phyloP scores from a whole-genome alignment of 139 green algal species.

The Micractinium conductrix region DNA sequence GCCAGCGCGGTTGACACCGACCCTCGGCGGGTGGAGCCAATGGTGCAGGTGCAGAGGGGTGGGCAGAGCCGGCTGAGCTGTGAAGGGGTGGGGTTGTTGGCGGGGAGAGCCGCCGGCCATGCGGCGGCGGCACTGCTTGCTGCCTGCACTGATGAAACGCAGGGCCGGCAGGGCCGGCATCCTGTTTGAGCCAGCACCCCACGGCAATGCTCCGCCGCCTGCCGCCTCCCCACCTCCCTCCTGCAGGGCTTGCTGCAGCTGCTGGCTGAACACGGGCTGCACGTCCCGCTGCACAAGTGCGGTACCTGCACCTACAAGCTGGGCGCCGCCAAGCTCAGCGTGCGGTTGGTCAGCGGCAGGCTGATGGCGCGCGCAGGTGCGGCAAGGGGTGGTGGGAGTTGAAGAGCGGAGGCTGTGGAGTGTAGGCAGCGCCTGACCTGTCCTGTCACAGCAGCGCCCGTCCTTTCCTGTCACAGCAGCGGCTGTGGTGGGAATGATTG shows the following conservation, averaged over 20 bases:
- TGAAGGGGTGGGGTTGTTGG: too few relatives aligned
- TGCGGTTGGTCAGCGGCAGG: conserved; percentile 42
- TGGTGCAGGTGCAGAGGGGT: conserved; percentile 34
- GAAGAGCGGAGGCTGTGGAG: too few relatives aligned
- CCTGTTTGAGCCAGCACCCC: background rate
- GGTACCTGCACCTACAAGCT: conserved; percentile 35
- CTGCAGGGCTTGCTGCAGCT: conserved; percentile 30
- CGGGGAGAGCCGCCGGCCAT: too few relatives aligned
- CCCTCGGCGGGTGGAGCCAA: conserved; percentile 26
- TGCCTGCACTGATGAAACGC: background rate
- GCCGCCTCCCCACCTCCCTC: background rate
- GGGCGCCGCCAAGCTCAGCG: conserved; percentile 4
- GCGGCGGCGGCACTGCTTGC: too few relatives aligned
- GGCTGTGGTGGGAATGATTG: too few relatives aligned
- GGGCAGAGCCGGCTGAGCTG: background rate
- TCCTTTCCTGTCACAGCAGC: too few relatives aligned
- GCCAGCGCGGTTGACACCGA: conserved; percentile 27
- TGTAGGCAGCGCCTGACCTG: too few relatives aligned
- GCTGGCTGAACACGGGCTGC: conserved; percentile 26
- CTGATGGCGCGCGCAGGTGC: conserved; percentile 35
- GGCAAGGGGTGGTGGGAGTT: too few relatives aligned
- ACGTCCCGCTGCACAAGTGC: conserved; percentile 31
- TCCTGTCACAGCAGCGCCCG: too few relatives aligned
- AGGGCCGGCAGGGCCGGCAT: background rate
- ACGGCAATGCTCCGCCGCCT: background rate